Evolutionary conservation across 2,329 filamentous ascomycete species (phyloP), one percentile per base, ranked within the genome.

Genomic region (Aspergillus hiratsukae): DNA sequence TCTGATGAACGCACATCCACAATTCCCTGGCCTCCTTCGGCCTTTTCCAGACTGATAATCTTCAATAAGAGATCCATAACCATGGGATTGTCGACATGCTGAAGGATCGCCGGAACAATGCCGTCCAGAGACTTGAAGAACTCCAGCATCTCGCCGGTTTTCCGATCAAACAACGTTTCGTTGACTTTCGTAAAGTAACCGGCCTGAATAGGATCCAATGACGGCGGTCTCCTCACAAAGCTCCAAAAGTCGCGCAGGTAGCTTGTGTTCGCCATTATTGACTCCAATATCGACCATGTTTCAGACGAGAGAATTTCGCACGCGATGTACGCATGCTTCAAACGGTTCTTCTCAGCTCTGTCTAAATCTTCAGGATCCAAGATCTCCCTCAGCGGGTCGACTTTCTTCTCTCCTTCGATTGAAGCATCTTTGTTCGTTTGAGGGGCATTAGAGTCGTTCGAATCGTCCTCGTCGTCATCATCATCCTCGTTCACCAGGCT

Each of bases 171-270:
- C 21, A 99, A 78, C n/a, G 91, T 89, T 77, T 99, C 94, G 74
- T 97, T 97, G 69, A 99, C 92, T 72, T 97, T 99, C 54, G 93
- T 97, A 72, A 99, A 99, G 73, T 99, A 99, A 69, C 92, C 92
- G 19, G 94, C 93, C 75, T 97, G 93, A 5, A 97, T 82, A 40
- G 93, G 89, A 72, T 97, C 93, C 54, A 99, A 83, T 2, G 93
- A 90, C 10, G 90, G 83, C n/a, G 90, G 84, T 54, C 87, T 84
- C 70, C 88, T 88, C 65, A 99, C 76, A 73, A 97, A 99, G 49
- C 85, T 80, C 94, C 94, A 99, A 74, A 99, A 97, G 63, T 88
- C 84, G 66, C 86, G 85, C 64, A 99, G 77, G 59, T 91, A 82
- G 48, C 85, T 79, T 54, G 87, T 87, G 72, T 92, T 93, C 68